Evolutionary conservation across 176 grass and related monocot species (phyloP).

Genomic region (Musa troglodytarum): DNA sequence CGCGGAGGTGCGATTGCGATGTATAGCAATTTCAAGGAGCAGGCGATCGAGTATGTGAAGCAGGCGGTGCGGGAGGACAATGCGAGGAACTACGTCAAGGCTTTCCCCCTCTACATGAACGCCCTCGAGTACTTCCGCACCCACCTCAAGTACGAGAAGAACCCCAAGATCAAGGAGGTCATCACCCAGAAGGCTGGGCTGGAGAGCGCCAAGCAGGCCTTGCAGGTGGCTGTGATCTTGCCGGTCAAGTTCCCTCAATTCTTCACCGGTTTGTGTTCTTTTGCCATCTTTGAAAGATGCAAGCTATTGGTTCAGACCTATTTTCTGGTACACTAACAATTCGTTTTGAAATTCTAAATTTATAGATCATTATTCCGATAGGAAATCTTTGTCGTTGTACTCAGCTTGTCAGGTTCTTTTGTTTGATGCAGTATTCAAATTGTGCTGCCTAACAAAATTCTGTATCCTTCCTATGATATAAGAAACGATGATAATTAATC

Average conservation of each 20-base stretch:
- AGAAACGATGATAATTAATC: too few species aligned
- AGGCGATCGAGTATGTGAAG: slow-evolving; percentile 99
- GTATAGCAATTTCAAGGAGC: slow-evolving; percentile 99
- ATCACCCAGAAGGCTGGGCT: slow-evolving; percentile 90
- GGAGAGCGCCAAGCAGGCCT: slow-evolving; percentile 89
- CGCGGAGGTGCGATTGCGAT: slow-evolving; percentile 22
- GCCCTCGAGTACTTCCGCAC: slow-evolving; percentile 98
- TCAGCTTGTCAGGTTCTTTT: neutral
- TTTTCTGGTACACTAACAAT: neutral
- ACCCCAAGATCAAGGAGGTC: slow-evolving; percentile 96
- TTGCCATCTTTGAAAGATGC: neutral
- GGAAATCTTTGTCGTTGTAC: neutral
- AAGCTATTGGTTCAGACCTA: neutral
- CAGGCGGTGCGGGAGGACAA: slow-evolving; percentile 97
- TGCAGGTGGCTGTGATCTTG: slow-evolving; percentile 94
- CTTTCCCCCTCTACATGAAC: slow-evolving; percentile 97
- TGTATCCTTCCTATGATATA: neutral
- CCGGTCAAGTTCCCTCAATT: slow-evolving; percentile 99
- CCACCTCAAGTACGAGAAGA: slow-evolving; percentile 99
- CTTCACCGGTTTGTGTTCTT: slow-evolving; percentile 66
- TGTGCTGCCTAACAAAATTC: neutral
- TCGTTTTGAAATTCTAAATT: neutral
- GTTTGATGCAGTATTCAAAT: neutral
- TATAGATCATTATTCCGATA: neutral
- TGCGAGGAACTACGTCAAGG: slow-evolving; percentile 95